Conservation (phyloP, 768 basidiomycete species). For the Russula sp. region DNA sequence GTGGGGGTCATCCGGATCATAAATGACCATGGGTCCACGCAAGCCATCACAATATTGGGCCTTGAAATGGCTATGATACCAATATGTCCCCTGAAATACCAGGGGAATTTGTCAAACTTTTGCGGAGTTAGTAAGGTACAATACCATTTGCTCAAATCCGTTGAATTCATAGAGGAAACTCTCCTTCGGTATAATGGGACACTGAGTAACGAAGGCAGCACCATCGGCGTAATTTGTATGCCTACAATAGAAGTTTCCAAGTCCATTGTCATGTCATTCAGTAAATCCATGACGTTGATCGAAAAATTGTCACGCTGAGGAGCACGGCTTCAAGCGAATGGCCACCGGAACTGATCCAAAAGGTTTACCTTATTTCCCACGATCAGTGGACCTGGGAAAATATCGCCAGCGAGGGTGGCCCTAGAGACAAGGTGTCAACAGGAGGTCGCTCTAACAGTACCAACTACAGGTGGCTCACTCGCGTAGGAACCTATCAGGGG, state of each 20-base stretch:
- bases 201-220: conserved; percentile 36
- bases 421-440: too few species aligned
- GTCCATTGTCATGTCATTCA: conserved; percentile 42
- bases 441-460: too few species aligned
- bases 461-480: too few species aligned
- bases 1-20: conserved; percentile 29
- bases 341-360: too few species aligned
- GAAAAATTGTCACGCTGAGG: conserved; percentile 32
- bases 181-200: conserved; percentile 38
- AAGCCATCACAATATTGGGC: conserved; percentile 37
- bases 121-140: background rate
- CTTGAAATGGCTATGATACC: conserved; percentile 35
- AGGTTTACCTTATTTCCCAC: conserved; percentile 29
- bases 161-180: conserved; percentile 41
- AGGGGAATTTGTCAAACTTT: background rate
- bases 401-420: too few species aligned
- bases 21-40: conserved; percentile 28
- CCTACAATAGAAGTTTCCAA: conserved; percentile 44
- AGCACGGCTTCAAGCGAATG: conserved; percentile 26
- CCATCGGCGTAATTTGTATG: conserved; percentile 44
- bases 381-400: too few species aligned
- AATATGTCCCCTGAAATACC: conserved; percentile 26
- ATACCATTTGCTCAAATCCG: conserved; percentile 31
- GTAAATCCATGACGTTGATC: conserved; percentile 40
- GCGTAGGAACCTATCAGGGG: too few species aligned